These are phyloP conservation scores for rapeseed (Brassica napus) DNA, from an alignment of 345 rosid genomes.

Conservation along the genomic window DNA sequence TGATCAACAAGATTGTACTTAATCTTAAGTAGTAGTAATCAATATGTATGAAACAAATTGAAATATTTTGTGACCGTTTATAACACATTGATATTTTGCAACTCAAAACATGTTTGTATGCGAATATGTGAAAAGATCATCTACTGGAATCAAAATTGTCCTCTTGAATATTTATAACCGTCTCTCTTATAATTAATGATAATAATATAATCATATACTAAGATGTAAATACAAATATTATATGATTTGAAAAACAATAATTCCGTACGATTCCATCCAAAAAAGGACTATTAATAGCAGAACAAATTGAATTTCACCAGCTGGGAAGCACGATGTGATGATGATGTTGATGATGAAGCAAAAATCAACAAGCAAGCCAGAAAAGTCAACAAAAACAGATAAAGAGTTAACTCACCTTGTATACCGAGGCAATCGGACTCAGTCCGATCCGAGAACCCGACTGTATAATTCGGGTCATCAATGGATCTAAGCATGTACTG, in stretches of 20 bases:
- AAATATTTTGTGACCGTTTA: neutral
- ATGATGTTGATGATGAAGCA: neutral
- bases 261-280: neutral
- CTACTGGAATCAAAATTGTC: neutral
- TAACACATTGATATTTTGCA: neutral
- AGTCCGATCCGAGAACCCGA: conserved; percentile 82
- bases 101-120: neutral
- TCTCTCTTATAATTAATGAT: neutral
- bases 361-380: neutral
- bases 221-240: neutral
- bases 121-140: neutral
- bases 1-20: neutral
- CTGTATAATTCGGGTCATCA: conserved; percentile 84
- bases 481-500: conserved; percentile 84
- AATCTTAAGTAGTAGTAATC: neutral
- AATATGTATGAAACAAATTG: neutral
- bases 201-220: neutral
- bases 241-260: neutral
- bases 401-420: conserved; percentile 63
- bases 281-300: neutral
- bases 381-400: conserved; percentile 30
- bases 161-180: neutral
- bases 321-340: neutral
- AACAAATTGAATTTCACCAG: conserved; percentile 21
- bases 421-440: conserved; percentile 79